phyloP scores from a whole-genome alignment of 345 rosid species.

The Euphorbia pulcherrima region DNA sequence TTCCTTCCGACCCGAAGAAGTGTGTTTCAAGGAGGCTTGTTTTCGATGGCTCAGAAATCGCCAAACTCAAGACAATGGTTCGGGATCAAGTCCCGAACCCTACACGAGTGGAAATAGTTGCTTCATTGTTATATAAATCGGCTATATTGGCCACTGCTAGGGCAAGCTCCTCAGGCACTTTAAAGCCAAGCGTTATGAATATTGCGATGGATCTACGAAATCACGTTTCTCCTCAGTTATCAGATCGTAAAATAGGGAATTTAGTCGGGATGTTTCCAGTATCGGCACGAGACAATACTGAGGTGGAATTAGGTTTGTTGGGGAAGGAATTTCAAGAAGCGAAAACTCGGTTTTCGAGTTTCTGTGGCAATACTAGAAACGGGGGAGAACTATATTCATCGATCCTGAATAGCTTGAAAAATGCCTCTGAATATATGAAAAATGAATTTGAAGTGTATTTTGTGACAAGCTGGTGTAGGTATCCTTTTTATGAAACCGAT shows the following conservation, averaged over 20 bases:
- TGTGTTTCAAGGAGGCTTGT: slow-evolving; percentile 17
- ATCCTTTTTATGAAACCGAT: slow-evolving; percentile 4
- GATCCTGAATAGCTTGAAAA: not conserved
- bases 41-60: slow-evolving; percentile 10
- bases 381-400: not conserved
- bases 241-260: not conserved
- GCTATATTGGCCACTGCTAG: not conserved
- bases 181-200: not conserved
- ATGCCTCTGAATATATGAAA: not conserved
- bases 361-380: not conserved
- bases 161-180: not conserved
- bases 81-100: not conserved
- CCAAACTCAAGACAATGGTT: not conserved
- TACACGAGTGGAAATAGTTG: not conserved
- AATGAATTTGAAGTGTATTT: not conserved
- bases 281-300: slow-evolving; percentile 3
- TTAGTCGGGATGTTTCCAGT: not conserved
- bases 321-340: not conserved
- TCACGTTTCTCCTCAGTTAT: not conserved
- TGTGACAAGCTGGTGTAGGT: slow-evolving; percentile 15
- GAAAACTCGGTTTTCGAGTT: not conserved
- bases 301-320: not conserved
- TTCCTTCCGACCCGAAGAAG: not conserved
- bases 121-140: not conserved
- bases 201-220: not conserved